These are phyloP conservation scores for Pseudocercospora fuligena DNA, from an alignment of 2,329 filamentous ascomycete genomes.

Conservation along the genomic window DNA sequence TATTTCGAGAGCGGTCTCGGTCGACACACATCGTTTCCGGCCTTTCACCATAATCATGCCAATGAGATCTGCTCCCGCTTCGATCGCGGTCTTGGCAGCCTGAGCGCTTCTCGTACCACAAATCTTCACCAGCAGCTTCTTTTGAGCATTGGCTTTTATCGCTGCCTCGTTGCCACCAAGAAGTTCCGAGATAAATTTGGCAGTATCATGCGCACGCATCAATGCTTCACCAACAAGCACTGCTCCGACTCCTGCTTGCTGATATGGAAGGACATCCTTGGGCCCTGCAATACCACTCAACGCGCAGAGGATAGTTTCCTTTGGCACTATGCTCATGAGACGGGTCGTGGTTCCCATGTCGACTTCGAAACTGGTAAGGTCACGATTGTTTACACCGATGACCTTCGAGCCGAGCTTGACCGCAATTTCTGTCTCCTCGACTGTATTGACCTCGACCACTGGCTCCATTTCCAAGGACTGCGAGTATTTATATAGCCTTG, in stretches of 20 bases:
- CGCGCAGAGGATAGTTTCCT: constrained; percentile 86
- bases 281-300: constrained; percentile 91
- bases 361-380: constrained; percentile 94
- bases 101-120: constrained; percentile 87
- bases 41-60: constrained; percentile 90
- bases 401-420: constrained; percentile 85
- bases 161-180: constrained; percentile 62
- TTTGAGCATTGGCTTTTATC: constrained; percentile 33
- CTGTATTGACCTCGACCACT: constrained; percentile 92
- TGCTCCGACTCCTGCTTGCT: constrained; percentile 86
- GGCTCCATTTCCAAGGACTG: constrained; percentile 94
- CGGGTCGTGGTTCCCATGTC: constrained; percentile 71
- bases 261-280: constrained; percentile 85
- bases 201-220: constrained; percentile 86
- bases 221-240: constrained; percentile 94
- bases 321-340: constrained; percentile 82
- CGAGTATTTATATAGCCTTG: constrained; percentile 84
- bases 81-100: constrained; percentile 77
- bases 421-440: constrained; percentile 88
- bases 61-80: constrained; percentile 87
- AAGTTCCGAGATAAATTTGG: constrained; percentile 80
- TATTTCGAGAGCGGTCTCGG: constrained; percentile 79
- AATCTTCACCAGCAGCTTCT: constrained; percentile 79
- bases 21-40: constrained; percentile 76
- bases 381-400: constrained; percentile 97